Conservation (phyloP, 768 basidiomycete genomes). For the Candolleomyces aberdarensis region DNA sequence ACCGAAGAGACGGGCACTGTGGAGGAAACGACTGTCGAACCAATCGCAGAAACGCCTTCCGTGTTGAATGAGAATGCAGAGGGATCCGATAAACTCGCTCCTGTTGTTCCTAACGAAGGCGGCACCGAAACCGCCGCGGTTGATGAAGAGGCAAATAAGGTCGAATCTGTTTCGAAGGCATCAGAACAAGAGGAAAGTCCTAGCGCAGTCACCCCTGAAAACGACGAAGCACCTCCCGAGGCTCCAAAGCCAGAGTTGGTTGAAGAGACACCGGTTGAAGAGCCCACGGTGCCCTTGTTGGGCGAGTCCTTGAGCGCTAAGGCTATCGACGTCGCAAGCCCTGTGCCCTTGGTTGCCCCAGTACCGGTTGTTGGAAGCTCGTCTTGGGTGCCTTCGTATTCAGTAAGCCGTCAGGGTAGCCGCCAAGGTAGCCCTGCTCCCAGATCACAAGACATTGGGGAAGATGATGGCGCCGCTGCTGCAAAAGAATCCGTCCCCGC, state of each 20-base stretch:
- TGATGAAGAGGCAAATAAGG: too few relatives aligned
- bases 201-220: neutral
- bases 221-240: neutral
- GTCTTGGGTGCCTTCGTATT: slow-evolving; percentile 20
- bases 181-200: neutral
- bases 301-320: neutral
- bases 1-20: too few relatives aligned
- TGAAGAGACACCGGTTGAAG: neutral
- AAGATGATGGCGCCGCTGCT: neutral
- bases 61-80: too few relatives aligned
- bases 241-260: neutral
- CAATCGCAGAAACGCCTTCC: too few relatives aligned
- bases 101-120: too few relatives aligned
- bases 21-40: too few relatives aligned
- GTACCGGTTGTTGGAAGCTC: slow-evolving; percentile 3
- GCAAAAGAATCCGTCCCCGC: neutral
- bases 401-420: slow-evolving; percentile 20
- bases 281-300: neutral
- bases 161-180: too few relatives aligned
- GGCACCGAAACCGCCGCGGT: too few relatives aligned
- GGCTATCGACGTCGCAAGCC: neutral
- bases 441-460: neutral
- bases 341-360: neutral
- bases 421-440: slow-evolving; percentile 18
- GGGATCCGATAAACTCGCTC: too few relatives aligned